Percentiles rank a stretch among this genome's conserved stretches.
Conservation (phyloP, 163 green algal species). For the Chlorella variabilis region DNA sequence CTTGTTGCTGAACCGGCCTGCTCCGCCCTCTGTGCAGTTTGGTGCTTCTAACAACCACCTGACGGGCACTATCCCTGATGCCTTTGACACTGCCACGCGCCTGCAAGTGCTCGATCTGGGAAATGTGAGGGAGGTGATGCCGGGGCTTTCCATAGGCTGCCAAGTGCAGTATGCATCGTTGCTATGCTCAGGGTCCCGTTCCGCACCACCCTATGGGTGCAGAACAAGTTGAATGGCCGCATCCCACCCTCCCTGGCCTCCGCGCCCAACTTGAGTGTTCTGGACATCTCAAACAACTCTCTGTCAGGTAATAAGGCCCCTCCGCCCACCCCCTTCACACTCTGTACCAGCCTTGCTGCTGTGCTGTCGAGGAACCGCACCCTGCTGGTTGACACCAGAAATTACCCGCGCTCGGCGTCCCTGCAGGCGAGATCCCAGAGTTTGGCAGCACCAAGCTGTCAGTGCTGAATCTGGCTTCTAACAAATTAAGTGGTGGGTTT, state of each 20-base stretch:
- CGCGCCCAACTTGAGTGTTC: background rate
- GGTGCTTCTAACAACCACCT: background rate
- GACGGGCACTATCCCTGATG: conserved; percentile 4
- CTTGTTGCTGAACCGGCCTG: background rate
- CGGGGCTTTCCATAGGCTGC: no score
- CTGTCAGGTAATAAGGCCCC: background rate
- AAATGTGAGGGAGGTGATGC: background rate
- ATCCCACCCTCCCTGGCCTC: background rate
- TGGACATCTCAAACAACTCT: conserved; percentile 7
- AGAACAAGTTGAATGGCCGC: background rate
- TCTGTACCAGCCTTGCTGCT: no score
- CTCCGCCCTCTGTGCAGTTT: background rate
- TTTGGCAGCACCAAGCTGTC: background rate
- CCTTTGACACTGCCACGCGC: conserved; percentile 12
- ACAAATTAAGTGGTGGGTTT: background rate
- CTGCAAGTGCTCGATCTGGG: conserved; percentile 4
- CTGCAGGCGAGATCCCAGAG: background rate
- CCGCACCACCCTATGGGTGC: no score
- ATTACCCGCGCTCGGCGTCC: no score
- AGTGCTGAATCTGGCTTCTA: background rate
- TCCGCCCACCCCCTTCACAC: background rate
- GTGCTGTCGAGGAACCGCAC: no score
- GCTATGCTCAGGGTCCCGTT: no score
- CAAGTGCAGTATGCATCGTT: no score
- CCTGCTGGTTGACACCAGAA: no score